phyloP scores from a whole-genome alignment of 2,329 filamentous ascomycete species.

The Penicillium decumbens region DNA sequence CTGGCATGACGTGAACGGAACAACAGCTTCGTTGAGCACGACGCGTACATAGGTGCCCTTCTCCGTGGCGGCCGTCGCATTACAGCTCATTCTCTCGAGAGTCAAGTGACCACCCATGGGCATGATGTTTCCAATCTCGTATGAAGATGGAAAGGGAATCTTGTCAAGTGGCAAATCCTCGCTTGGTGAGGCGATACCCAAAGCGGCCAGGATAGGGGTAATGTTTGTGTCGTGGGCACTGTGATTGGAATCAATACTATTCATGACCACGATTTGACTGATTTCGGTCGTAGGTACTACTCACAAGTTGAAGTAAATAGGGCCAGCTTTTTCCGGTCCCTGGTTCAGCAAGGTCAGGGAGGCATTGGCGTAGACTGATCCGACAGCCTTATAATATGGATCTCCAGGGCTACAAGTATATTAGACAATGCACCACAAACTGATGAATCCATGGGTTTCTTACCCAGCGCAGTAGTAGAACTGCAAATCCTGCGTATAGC shows the following conservation, averaged over 20 bases:
- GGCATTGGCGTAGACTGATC: slow-evolving; percentile 19
- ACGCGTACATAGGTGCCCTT: slow-evolving; percentile 19
- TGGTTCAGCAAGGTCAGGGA: slow-evolving; percentile 17
- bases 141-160: slow-evolving; percentile 17
- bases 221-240: not conserved
- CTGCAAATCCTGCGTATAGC: slow-evolving; percentile 16
- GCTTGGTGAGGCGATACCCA: slow-evolving; percentile 17
- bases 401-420: slow-evolving; percentile 11
- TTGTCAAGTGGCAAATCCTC: slow-evolving; percentile 17
- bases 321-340: slow-evolving; percentile 12
- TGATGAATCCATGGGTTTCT: not conserved
- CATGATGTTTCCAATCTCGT: slow-evolving; percentile 18
- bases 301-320: slow-evolving; percentile 13
- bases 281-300: not conserved
- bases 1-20: slow-evolving; percentile 15
- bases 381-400: slow-evolving; percentile 1
- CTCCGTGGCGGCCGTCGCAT: slow-evolving; percentile 9
- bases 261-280: not conserved
- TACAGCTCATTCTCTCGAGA: slow-evolving; percentile 22
- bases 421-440: not conserved
- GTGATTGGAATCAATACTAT: not conserved
- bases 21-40: slow-evolving; percentile 23
- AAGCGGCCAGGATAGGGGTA: slow-evolving; percentile 18
- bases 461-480: slow-evolving; percentile 25
- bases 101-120: slow-evolving; percentile 22